phyloP scores from a whole-genome alignment of 2,329 filamentous ascomycete species.

The Cladophialophora exuberans region DNA sequence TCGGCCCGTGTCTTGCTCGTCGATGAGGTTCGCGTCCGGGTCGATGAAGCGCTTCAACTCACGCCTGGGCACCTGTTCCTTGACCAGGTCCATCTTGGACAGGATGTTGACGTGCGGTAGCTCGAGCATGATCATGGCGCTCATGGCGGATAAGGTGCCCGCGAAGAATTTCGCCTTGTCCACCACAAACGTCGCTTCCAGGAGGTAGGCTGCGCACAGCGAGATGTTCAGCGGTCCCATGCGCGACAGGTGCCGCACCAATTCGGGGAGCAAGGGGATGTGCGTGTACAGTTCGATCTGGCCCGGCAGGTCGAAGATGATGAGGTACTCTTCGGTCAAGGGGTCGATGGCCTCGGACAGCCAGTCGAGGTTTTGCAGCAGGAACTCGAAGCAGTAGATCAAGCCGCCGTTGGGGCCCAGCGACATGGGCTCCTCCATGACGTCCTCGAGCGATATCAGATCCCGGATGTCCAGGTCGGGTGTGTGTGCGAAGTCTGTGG shows the following conservation, averaged over 20 bases:
- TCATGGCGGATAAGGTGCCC: constrained; percentile 94
- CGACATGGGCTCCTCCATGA: constrained; percentile 88
- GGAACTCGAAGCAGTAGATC: constrained; percentile 95
- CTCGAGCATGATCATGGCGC: constrained; percentile 98
- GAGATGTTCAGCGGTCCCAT: constrained; percentile 83
- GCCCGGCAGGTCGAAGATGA: constrained; percentile 97
- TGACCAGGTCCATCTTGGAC: constrained; percentile 97
- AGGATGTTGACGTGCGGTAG: constrained; percentile 95
- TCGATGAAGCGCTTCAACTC: constrained; percentile 90
- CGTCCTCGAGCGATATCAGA: constrained; percentile 88
- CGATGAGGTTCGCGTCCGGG: constrained; percentile 78
- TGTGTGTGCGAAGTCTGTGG: constrained; percentile 86
- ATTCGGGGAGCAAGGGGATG: constrained; percentile 83
- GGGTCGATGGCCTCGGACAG: constrained; percentile 81
- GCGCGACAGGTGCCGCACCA: constrained; percentile 79
- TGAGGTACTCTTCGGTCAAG: constrained; percentile 91
- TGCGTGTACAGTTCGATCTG: constrained; percentile 99
- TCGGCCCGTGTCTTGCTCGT: constrained; percentile 71
- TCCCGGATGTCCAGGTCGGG: constrained; percentile 96
- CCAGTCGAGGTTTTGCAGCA: constrained; percentile 93
- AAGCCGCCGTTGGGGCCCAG: constrained; percentile 90
- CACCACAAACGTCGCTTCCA: constrained; percentile 93
- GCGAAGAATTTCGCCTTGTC: constrained; percentile 98
- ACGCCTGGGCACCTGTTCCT: constrained; percentile 82
- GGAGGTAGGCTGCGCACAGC: constrained; percentile 89